Evolutionary conservation across 441 rosid species (phyloP).

Genomic region (Isatis lusitanica): DNA sequence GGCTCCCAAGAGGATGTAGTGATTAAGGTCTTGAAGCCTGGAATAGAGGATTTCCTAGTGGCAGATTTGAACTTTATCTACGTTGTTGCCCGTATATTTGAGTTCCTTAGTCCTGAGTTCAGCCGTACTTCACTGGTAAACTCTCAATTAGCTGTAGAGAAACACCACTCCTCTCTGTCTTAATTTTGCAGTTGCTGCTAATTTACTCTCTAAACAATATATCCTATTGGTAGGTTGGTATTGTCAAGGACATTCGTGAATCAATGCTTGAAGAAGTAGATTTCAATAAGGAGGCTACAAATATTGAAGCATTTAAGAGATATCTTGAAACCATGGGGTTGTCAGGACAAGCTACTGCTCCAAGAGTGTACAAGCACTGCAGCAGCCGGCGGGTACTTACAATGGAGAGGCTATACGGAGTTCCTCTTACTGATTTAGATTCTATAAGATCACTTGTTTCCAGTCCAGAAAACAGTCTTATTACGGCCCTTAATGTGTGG

Average conservation of each 20-base stretch:
- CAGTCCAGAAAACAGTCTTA: constrained; percentile 85
- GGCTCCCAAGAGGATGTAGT: constrained; percentile 92
- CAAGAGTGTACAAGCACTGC: constrained; percentile 81
- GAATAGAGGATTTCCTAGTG: constrained; percentile 85
- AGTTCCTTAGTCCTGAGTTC: constrained; percentile 88
- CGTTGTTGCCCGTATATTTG: constrained; percentile 85
- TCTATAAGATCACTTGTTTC: constrained; percentile 90
- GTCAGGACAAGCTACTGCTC: constrained; percentile 92
- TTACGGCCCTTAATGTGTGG: constrained; percentile 98
- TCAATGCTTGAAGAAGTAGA: constrained; percentile 99
- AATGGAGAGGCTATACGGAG: constrained; percentile 99
- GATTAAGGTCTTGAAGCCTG: constrained; percentile 94
- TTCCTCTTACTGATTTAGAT: constrained; percentile 94
- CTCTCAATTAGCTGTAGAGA: constrained; percentile 26
- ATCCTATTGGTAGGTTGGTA: constrained; percentile 63
- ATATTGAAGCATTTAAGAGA: constrained; percentile 74
- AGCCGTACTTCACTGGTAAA: constrained; percentile 89
- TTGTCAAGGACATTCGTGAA: constrained; percentile 87
- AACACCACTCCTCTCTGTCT: not conserved
- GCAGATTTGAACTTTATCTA: constrained; percentile 94
- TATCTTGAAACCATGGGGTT: constrained; percentile 91
- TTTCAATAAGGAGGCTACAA: constrained; percentile 86
- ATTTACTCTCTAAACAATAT: constrained; percentile 8
- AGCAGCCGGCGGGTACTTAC: constrained; percentile 83
- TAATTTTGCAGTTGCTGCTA: not conserved